Base-by-base conservation (phyloP, 192 early-diverging fungal genomes). In the Backusella westeae region DNA sequence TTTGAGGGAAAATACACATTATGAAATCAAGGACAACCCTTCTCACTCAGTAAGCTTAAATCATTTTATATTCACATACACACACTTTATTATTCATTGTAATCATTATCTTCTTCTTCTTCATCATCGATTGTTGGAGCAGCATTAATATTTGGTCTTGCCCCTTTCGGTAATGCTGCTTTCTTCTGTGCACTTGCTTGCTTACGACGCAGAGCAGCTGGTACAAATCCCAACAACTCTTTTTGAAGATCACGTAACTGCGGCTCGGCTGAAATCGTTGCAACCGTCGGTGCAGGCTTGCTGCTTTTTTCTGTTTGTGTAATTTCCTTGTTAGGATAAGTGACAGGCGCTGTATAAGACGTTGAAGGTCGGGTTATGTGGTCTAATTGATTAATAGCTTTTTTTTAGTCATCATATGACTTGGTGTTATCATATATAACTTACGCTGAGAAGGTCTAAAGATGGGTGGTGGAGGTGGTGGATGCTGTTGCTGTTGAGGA, bases 201-300 rank as follows among this genome's bases (percentile, higher is more conserved):
- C 78, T 89, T 91, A 69, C 86, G 84, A 19, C 86, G 77, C 38
- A 94, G 74, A 4, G 87, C 81, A 17, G 89, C 81, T 0, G 94
- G 94, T 1, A 96, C 91, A 70, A 96, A 83, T 4, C 87, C 80
- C 9, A 90, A 88, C 35, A 94, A 79, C 81, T 96, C 94, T 72
- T 94, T 93, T 81, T 92, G 91, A 73, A 96, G 84, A 77, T 96
- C 90, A 66, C 94, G 89, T 69, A 94, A 86, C 73, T 91, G 84
- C 19, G 94, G 94, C 65, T 89, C 93, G 0, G 93, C 94, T 29
- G 91, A 86, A 19, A 96, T 90, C 19, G 91, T 89, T 19, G 85
- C 73, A 10, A 83, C 49, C 7, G 42, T 68, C 15, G 77, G 14
- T 42, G 36, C 69, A 21, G 23, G 14, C 10, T 35, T 32, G n/a